phyloP scores from a whole-genome alignment of 2,329 filamentous ascomycete genomes.

The Claviceps humidiphila region DNA sequence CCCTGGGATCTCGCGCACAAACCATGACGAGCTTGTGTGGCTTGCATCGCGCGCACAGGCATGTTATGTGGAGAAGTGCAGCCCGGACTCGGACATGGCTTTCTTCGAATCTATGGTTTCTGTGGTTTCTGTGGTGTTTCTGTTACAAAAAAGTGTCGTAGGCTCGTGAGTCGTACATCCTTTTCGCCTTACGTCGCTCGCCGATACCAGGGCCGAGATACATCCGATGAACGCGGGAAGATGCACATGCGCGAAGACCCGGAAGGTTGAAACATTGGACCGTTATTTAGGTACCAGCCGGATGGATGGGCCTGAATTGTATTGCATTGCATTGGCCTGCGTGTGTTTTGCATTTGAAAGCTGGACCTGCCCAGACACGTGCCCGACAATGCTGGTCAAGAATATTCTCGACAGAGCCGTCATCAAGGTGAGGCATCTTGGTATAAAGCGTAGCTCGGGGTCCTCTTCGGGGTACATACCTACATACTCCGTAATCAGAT shows the following conservation, averaged over 20 bases:
- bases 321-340: too few relatives aligned
- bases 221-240: slow-evolving; percentile 12
- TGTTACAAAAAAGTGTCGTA: slow-evolving; percentile 22
- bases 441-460: too few relatives aligned
- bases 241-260: slow-evolving; percentile 2
- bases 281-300: neutral
- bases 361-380: too few relatives aligned
- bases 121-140: slow-evolving; percentile 11
- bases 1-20: neutral
- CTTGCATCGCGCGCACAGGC: slow-evolving; percentile 1
- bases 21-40: slow-evolving; percentile 3
- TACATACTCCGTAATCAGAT: slow-evolving; percentile 6
- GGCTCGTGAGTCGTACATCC: slow-evolving; percentile 9
- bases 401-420: neutral
- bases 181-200: neutral
- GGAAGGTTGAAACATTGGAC: neutral
- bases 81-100: slow-evolving; percentile 14
- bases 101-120: too few relatives aligned
- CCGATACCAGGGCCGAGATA: slow-evolving; percentile 12
- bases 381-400: too few relatives aligned
- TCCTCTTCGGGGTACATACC: too few relatives aligned
- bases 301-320: neutral
- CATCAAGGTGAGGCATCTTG: neutral
- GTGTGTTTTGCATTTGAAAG: too few relatives aligned
- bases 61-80: slow-evolving; percentile 14